phyloP scores from a whole-genome alignment of 352 stramenopile species.

The Pythium sp. region DNA sequence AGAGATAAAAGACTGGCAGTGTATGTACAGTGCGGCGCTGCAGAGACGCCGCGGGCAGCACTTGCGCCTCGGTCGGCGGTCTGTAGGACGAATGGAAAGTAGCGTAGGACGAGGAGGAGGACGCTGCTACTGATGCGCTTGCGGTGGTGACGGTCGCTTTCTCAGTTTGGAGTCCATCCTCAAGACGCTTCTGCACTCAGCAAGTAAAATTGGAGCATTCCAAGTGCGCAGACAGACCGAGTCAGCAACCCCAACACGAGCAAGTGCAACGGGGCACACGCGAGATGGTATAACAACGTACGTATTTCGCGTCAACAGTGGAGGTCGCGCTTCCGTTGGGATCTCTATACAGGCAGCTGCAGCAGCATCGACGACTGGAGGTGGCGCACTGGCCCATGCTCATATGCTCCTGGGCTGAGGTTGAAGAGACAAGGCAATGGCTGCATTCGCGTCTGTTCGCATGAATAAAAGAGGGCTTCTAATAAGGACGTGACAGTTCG shows the following conservation, averaged over 20 bases:
- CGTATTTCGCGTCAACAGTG: constrained; percentile 5
- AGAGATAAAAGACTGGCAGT: too few relatives aligned
- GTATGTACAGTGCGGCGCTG: constrained; percentile 12
- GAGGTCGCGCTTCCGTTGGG: background rate
- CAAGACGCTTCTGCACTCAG: background rate
- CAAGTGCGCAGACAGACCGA: background rate
- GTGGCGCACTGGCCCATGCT: constrained; percentile 2
- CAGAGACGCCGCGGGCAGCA: constrained; percentile 11
- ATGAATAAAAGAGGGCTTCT: background rate
- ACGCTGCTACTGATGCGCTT: background rate
- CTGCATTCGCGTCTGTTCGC: background rate
- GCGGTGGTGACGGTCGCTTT: background rate
- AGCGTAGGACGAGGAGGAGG: background rate
- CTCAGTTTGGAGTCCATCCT: background rate
- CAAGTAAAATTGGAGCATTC: background rate
- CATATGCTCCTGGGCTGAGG: background rate
- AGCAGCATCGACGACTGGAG: constrained; percentile 1
- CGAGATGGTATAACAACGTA: background rate
- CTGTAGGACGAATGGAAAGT: constrained; percentile 3
- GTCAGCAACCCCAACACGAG: background rate
- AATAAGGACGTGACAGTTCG: background rate
- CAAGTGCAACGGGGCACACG: background rate
- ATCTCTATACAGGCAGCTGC: background rate
- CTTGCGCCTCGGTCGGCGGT: constrained; percentile 19
- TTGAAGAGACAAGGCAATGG: background rate